A percentile compares a stretch with the other conserved stretches of the same genome.
phyloP scores from a whole-genome alignment of 192 early-diverging fungal genomes.

The Cladochytrium replicatum region DNA sequence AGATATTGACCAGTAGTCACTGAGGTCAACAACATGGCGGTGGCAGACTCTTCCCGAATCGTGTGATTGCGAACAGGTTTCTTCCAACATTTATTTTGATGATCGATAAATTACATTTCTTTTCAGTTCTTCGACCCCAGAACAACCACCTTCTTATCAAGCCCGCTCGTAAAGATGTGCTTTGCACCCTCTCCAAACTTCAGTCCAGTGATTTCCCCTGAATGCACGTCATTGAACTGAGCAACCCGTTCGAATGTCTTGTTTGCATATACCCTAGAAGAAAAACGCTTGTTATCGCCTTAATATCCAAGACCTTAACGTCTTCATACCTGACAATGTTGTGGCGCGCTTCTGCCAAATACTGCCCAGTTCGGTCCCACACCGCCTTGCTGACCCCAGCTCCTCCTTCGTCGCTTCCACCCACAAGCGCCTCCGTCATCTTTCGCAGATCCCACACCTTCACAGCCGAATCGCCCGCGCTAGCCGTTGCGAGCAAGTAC shows the following conservation, averaged over 20 bases:
- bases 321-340: conserved; percentile 23
- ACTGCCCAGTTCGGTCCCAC: conserved; percentile 81
- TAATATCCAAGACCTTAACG: conserved; percentile 1
- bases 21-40: too few species aligned
- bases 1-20: too few species aligned
- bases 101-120: too few species aligned
- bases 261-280: conserved; percentile 24
- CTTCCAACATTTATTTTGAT: too few species aligned
- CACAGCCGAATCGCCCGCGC: conserved; percentile 53
- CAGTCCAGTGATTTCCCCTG: conserved; percentile 21
- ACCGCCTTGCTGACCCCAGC: conserved; percentile 46
- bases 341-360: conserved; percentile 61
- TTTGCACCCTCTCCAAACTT: conserved; percentile 32
- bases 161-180: conserved; percentile 25
- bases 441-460: conserved; percentile 94
- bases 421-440: conserved; percentile 51
- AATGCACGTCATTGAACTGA: conserved; percentile 13
- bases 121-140: too few species aligned
- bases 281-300: not conserved
- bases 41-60: too few species aligned
- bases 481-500: conserved; percentile 76
- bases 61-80: too few species aligned
- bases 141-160: conserved; percentile 31
- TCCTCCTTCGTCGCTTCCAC: conserved; percentile 32
- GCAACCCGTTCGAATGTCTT: conserved; percentile 35